Evolutionary conservation across 1,139 yeast species (phyloP).

Genomic region (Pichia sp.): DNA sequence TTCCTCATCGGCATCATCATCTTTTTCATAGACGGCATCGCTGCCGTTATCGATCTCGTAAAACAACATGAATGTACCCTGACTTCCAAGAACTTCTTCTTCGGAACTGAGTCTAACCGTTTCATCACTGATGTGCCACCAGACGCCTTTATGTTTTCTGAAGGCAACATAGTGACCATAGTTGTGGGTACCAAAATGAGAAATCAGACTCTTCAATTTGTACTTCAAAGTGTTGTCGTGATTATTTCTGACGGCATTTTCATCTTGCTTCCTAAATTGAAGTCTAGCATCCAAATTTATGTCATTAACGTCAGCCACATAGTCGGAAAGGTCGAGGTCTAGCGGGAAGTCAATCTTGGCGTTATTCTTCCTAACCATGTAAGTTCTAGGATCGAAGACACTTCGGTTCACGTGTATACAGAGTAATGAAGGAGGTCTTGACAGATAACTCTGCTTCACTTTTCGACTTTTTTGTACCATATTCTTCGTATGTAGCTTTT

Average conservation of each 20-base stretch:
- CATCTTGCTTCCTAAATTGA: slow-evolving; percentile 61
- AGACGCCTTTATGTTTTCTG: slow-evolving; percentile 69
- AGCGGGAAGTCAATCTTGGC: slow-evolving; percentile 75
- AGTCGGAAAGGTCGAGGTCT: slow-evolving; percentile 56
- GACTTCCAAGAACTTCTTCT: slow-evolving; percentile 69
- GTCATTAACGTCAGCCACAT: slow-evolving; percentile 62
- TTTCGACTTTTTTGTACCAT: slow-evolving; percentile 72
- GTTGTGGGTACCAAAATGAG: slow-evolving; percentile 91
- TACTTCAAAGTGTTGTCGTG: slow-evolving; percentile 40
- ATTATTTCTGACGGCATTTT: slow-evolving; percentile 20
- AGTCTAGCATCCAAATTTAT: slow-evolving; percentile 74
- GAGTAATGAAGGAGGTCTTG: slow-evolving; percentile 79
- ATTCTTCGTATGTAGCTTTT: slow-evolving; percentile 64
- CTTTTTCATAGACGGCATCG: not conserved
- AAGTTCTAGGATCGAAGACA: slow-evolving; percentile 83
- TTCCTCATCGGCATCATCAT: slow-evolving; percentile 20
- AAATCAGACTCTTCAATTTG: slow-evolving; percentile 72
- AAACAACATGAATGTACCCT: slow-evolving; percentile 89
- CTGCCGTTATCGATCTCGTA: slow-evolving; percentile 44
- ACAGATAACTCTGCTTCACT: slow-evolving; percentile 71
- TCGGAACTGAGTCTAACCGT: slow-evolving; percentile 74
- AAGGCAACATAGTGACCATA: slow-evolving; percentile 92
- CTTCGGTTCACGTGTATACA: slow-evolving; percentile 87
- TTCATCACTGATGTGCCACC: slow-evolving; percentile 97
- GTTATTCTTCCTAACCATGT: slow-evolving; percentile 74